Evolutionary conservation across 73 alveolate genomes (phyloP).

Genomic region (Symbiodinium natans): DNA sequence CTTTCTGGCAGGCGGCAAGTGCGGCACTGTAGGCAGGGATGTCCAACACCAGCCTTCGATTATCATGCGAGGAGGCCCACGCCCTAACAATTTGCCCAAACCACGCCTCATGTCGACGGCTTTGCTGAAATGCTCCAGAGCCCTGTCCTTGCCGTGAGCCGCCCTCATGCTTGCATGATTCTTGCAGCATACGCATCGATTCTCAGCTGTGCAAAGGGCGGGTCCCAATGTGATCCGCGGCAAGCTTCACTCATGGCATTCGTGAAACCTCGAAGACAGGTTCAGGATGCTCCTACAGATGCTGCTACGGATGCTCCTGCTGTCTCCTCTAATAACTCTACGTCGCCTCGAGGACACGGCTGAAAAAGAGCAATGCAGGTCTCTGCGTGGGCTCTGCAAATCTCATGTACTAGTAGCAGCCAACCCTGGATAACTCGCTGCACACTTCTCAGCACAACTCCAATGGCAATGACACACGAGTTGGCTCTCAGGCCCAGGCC

Average conservation of each 20-base stretch:
- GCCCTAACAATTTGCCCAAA: not conserved
- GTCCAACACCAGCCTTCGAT: not conserved
- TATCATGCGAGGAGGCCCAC: too few species aligned
- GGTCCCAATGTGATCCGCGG: constrained; percentile 40
- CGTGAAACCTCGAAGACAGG: constrained; percentile 19
- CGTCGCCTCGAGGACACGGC: too few species aligned
- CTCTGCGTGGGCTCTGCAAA: too few species aligned
- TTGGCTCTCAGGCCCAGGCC: constrained; percentile 40
- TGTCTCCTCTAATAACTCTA: too few species aligned
- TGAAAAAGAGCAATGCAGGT: too few species aligned
- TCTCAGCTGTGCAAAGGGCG: not conserved
- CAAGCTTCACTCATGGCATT: constrained; percentile 66
- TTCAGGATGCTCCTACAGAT: not conserved
- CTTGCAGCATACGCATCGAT: not conserved
- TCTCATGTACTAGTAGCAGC: too few species aligned
- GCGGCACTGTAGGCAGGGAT: constrained; percentile 62
- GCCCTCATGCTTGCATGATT: not conserved
- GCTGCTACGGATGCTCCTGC: not conserved
- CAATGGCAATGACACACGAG: not conserved
- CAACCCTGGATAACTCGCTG: too few species aligned
- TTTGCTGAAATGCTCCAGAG: constrained; percentile 10
- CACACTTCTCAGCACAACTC: not conserved
- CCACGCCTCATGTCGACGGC: not conserved
- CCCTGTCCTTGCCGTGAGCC: not conserved
- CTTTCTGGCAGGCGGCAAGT: constrained; percentile 75